Evolutionary conservation across 768 basidiomycete genomes (phyloP).

Genomic region (Polyporus arcularius): DNA sequence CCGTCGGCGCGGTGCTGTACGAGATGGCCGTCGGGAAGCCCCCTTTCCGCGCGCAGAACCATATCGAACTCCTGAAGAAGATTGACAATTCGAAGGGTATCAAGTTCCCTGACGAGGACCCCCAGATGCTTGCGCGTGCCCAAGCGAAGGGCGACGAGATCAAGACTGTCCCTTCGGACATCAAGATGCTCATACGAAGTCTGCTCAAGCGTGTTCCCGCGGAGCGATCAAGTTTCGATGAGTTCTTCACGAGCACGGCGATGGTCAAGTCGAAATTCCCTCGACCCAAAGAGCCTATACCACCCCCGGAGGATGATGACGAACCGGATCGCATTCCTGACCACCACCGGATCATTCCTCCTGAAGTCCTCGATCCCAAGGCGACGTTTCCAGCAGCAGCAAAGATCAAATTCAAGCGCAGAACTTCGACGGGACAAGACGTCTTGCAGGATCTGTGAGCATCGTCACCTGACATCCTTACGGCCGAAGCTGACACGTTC

Average conservation of each 20-base stretch:
- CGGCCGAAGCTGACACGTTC: neutral
- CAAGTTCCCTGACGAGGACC: slow-evolving; percentile 92
- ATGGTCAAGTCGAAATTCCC: slow-evolving; percentile 79
- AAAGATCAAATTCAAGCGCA: slow-evolving; percentile 69
- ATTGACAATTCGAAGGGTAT: slow-evolving; percentile 91
- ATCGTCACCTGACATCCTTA: neutral
- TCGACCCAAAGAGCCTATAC: slow-evolving; percentile 41
- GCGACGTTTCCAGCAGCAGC: slow-evolving; percentile 84
- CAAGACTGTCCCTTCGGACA: slow-evolving; percentile 69
- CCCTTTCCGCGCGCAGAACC: slow-evolving; percentile 94
- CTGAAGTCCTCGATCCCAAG: slow-evolving; percentile 77
- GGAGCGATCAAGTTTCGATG: slow-evolving; percentile 86
- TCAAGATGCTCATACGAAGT: slow-evolving; percentile 86
- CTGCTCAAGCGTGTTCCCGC: slow-evolving; percentile 82
- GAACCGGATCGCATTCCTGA: slow-evolving; percentile 57
- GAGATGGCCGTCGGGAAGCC: slow-evolving; percentile 94
- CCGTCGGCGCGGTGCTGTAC: slow-evolving; percentile 93
- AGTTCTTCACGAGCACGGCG: slow-evolving; percentile 85
- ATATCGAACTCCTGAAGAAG: slow-evolving; percentile 91
- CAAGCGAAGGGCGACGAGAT: slow-evolving; percentile 51
- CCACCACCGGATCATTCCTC: slow-evolving; percentile 72
- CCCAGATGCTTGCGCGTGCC: slow-evolving; percentile 44
- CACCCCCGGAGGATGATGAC: slow-evolving; percentile 30
- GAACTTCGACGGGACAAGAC: slow-evolving; percentile 14
- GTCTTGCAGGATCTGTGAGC: neutral